Conservation (phyloP, 352 stramenopile species). For the Paralagenidium karlingii region DNA sequence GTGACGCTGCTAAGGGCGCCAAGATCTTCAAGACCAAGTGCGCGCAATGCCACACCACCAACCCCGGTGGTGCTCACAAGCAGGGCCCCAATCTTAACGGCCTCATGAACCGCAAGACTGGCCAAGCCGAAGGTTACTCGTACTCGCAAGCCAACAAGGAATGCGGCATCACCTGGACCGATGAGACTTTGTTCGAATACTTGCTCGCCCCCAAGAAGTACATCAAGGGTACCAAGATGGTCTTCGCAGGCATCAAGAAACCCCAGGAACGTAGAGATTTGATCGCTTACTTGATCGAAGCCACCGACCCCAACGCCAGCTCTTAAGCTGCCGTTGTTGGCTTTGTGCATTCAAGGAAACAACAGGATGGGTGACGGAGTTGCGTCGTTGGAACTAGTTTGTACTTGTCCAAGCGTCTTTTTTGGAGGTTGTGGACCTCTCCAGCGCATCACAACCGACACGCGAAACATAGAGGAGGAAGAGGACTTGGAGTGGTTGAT, state of each 20-base stretch:
- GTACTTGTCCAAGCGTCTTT: too few relatives aligned
- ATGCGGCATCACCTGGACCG: slow-evolving; percentile 91
- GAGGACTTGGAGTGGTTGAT: too few relatives aligned
- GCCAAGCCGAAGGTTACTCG: slow-evolving; percentile 93
- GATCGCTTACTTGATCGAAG: slow-evolving; percentile 97
- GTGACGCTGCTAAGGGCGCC: slow-evolving; percentile 79
- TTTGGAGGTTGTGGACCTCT: too few relatives aligned
- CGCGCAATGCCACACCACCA: slow-evolving; percentile 90
- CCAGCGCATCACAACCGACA: too few relatives aligned
- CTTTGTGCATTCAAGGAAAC: too few relatives aligned
- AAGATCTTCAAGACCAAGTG: slow-evolving; percentile 98
- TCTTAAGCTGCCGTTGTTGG: too few relatives aligned
- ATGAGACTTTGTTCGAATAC: slow-evolving; percentile 98
- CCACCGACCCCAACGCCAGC: too few relatives aligned
- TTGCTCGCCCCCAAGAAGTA: slow-evolving; percentile 99
- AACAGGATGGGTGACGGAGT: too few relatives aligned
- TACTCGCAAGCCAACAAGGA: slow-evolving; percentile 99
- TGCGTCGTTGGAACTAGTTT: too few relatives aligned
- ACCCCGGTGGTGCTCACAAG: slow-evolving; percentile 91
- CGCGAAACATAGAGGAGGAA: too few relatives aligned
- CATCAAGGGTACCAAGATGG: slow-evolving; percentile 99
- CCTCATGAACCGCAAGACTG: slow-evolving; percentile 94
- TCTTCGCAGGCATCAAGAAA: slow-evolving; percentile 99
- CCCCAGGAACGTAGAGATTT: slow-evolving; percentile 93
- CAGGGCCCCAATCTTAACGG: slow-evolving; percentile 98